Conservation (phyloP, 345 rosid genomes). For the Hibiscus mutabilis region DNA sequence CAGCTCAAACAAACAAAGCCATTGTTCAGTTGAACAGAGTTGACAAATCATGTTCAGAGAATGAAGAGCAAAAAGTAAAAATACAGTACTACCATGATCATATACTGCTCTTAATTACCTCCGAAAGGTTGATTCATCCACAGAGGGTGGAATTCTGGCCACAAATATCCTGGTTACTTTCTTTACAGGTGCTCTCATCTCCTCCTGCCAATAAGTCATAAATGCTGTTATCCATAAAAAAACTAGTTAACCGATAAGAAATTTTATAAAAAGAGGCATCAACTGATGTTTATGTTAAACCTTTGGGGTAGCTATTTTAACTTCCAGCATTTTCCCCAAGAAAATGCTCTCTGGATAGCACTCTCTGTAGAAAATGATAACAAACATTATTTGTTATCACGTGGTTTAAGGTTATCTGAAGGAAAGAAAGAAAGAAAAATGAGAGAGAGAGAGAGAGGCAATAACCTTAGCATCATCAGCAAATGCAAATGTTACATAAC, state of each 20-base stretch:
- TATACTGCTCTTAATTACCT: constrained; percentile 37
- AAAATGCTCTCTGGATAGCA: constrained; percentile 65
- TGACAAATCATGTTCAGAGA: neutral
- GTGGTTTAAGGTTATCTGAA: neutral
- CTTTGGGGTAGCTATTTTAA: constrained; percentile 95
- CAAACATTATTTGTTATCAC: neutral
- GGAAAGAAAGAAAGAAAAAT: neutral
- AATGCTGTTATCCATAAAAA: neutral
- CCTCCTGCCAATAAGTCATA: constrained; percentile 55
- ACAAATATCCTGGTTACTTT: constrained; percentile 90
- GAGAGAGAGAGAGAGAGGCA: neutral
- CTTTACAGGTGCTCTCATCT: constrained; percentile 83
- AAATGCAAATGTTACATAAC: constrained; percentile 79
- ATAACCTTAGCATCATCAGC: constrained; percentile 78
- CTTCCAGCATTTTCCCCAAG: constrained; percentile 91
- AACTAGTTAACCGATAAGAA: neutral
- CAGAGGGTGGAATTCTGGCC: constrained; percentile 84
- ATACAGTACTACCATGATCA: neutral
- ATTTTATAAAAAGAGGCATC: neutral
- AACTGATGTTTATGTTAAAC: constrained; percentile 26
- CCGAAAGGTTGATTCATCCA: constrained; percentile 71
- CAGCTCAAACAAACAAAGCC: neutral
- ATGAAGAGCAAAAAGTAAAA: neutral
- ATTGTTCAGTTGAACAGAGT: neutral
- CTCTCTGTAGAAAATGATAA: constrained; percentile 39